These are phyloP conservation scores for Fusarium phyllophilum DNA, from an alignment of 2,329 filamentous ascomycete genomes.

Conservation along the genomic window DNA sequence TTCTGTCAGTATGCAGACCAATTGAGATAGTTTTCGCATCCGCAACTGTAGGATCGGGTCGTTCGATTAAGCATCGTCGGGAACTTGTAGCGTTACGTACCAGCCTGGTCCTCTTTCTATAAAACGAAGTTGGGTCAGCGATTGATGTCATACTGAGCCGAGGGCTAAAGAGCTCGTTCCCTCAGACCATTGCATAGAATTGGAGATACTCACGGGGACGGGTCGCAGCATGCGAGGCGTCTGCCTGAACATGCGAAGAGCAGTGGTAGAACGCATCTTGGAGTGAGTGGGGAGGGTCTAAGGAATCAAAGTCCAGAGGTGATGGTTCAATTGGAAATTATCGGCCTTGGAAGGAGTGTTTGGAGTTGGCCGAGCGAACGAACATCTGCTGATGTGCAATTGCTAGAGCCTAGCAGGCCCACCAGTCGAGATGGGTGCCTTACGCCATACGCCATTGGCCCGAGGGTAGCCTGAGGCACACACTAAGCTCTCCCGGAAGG, in stretches of 20 bases:
- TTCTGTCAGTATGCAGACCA: slow-evolving; percentile 38
- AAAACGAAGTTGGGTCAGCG: slow-evolving; percentile 40
- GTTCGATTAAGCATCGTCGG: slow-evolving; percentile 18
- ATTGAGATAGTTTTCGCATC: slow-evolving; percentile 29
- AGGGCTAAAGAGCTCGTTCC: slow-evolving; percentile 36
- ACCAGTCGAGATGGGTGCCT: slow-evolving; percentile 48
- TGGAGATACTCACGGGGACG: slow-evolving; percentile 69
- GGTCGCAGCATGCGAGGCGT: slow-evolving; percentile 74
- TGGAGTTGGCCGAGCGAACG: slow-evolving; percentile 48
- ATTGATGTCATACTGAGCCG: slow-evolving; percentile 38
- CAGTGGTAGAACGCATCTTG: slow-evolving; percentile 73
- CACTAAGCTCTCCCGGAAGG: slow-evolving; percentile 43
- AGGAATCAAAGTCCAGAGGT: slow-evolving; percentile 40
- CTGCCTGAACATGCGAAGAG: slow-evolving; percentile 74
- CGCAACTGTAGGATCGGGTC: slow-evolving; percentile 21
- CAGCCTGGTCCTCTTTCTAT: slow-evolving; percentile 74
- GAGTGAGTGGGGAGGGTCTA: slow-evolving; percentile 46
- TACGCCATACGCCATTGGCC: slow-evolving; percentile 51
- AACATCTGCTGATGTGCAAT: slow-evolving; percentile 52
- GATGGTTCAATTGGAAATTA: slow-evolving; percentile 49
- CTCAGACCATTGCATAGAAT: slow-evolving; percentile 27
- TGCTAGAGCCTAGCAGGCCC: slow-evolving; percentile 43
- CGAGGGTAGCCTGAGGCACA: slow-evolving; percentile 53
- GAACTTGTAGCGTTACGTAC: slow-evolving; percentile 59
- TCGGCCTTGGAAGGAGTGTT: slow-evolving; percentile 44